phyloP scores from a whole-genome alignment of 2,329 filamentous ascomycete species.

The Amauroascus verrucosus region DNA sequence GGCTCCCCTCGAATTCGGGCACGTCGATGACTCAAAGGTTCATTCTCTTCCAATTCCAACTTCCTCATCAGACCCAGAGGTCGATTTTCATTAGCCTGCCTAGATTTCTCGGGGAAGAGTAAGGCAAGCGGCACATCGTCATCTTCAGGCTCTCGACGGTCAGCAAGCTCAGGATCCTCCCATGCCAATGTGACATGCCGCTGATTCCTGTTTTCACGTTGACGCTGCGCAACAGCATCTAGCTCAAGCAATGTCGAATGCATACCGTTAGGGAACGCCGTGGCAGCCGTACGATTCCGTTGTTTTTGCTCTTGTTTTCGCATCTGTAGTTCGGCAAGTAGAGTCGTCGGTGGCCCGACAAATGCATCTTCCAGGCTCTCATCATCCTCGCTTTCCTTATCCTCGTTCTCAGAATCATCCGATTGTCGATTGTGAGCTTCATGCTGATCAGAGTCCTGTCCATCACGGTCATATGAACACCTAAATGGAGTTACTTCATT shows the following conservation, averaged over 20 bases:
- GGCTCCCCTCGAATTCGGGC: conserved; percentile 59
- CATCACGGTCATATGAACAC: conserved; percentile 17
- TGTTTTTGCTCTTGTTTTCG: conserved; percentile 81
- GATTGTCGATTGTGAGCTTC: conserved; percentile 15
- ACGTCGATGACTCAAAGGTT: conserved; percentile 69
- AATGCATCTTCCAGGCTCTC: conserved; percentile 38
- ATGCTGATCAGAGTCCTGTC: neutral
- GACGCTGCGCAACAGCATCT: conserved; percentile 78
- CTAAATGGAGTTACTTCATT: conserved; percentile 14
- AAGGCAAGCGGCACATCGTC: conserved; percentile 83
- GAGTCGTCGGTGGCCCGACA: conserved; percentile 70
- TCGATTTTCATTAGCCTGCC: conserved; percentile 25
- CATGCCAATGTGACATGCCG: conserved; percentile 80
- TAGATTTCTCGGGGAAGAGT: conserved; percentile 49
- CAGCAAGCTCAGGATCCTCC: conserved; percentile 50
- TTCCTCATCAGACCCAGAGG: conserved; percentile 48
- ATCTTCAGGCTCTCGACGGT: conserved; percentile 46
- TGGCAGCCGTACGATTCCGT: conserved; percentile 59
- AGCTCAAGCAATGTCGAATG: conserved; percentile 83
- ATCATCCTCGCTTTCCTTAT: conserved; percentile 20
- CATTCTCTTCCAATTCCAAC: conserved; percentile 81
- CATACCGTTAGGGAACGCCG: conserved; percentile 62
- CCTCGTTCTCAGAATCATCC: conserved; percentile 19
- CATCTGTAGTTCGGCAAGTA: conserved; percentile 83
- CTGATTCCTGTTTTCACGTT: conserved; percentile 61